Conservation (phyloP, 2,329 filamentous ascomycete species). For the Zalaria sp. region DNA sequence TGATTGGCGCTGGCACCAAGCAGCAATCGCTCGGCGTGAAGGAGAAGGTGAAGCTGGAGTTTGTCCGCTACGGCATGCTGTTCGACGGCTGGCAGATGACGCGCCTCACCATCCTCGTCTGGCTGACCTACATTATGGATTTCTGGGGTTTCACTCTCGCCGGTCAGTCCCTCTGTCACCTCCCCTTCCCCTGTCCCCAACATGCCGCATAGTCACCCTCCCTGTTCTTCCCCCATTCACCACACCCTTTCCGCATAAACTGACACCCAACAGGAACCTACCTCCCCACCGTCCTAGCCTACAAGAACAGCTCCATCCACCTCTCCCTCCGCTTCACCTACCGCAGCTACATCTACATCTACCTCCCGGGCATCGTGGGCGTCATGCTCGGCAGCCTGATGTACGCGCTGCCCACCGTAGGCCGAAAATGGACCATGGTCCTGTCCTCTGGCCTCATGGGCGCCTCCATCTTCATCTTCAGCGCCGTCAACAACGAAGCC, state of each 20-base stretch:
- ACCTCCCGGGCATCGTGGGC: slow-evolving; percentile 37
- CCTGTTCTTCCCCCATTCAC: not conserved
- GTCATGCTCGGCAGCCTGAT: slow-evolving; percentile 36
- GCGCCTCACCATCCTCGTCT: slow-evolving; percentile 32
- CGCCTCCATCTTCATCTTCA: slow-evolving; percentile 30
- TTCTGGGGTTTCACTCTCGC: slow-evolving; percentile 37
- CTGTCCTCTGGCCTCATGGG: slow-evolving; percentile 29
- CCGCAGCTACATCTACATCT: slow-evolving; percentile 40
- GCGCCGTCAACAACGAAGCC: slow-evolving; percentile 28
- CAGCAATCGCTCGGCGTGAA: slow-evolving; percentile 16
- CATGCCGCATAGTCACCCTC: not conserved
- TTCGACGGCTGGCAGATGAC: slow-evolving; percentile 29
- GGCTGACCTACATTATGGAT: slow-evolving; percentile 37
- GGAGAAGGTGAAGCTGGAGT: slow-evolving; percentile 24
- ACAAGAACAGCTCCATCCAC: slow-evolving; percentile 34
- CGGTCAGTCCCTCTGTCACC: slow-evolving; percentile 13
- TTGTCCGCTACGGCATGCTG: slow-evolving; percentile 29
- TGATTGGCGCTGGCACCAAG: slow-evolving; percentile 18
- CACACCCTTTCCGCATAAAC: not conserved
- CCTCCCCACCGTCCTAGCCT: slow-evolving; percentile 35
- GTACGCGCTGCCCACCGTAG: slow-evolving; percentile 30
- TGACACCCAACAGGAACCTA: slow-evolving; percentile 24
- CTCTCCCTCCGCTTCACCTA: slow-evolving; percentile 35
- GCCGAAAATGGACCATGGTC: slow-evolving; percentile 32
- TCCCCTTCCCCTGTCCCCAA: not conserved